These are phyloP conservation scores for Narthecium ossifragum DNA, from an alignment of 106 monocot genomes.

Conservation along the genomic window DNA sequence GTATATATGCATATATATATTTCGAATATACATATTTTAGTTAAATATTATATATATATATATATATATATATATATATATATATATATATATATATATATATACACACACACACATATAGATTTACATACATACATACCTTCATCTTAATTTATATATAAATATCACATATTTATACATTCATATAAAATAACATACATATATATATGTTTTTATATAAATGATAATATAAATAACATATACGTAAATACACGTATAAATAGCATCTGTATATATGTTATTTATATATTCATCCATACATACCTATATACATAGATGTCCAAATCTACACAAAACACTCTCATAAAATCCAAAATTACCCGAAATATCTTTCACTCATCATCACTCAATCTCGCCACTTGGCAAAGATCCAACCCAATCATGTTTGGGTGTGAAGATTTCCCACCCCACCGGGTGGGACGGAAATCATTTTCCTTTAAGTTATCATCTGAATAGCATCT, in stretches of 20 bases:
- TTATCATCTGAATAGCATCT: slow-evolving; percentile 74
- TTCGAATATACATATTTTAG: background rate
- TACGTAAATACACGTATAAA: no score
- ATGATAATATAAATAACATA: background rate
- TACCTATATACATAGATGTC: background rate
- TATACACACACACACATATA: background rate
- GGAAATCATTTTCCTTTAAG: background rate
- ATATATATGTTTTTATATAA: background rate
- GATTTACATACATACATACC: background rate
- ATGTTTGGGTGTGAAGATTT: no score
- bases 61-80: slow-evolving; percentile 10
- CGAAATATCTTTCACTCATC: background rate
- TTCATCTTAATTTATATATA: background rate
- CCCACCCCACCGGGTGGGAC: background rate
- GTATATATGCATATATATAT: background rate
- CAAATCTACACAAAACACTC: background rate
- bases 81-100: slow-evolving; percentile 2
- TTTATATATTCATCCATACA: no score
- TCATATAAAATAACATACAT: background rate
- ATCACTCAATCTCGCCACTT: no score
- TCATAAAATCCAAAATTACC: background rate
- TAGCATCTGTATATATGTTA: no score
- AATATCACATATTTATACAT: background rate
- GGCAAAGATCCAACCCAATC: no score
- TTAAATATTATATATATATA: slow-evolving; percentile 2